Conservation (phyloP, 176 grass and related monocot species). For the Eragrostis nindensis region DNA sequence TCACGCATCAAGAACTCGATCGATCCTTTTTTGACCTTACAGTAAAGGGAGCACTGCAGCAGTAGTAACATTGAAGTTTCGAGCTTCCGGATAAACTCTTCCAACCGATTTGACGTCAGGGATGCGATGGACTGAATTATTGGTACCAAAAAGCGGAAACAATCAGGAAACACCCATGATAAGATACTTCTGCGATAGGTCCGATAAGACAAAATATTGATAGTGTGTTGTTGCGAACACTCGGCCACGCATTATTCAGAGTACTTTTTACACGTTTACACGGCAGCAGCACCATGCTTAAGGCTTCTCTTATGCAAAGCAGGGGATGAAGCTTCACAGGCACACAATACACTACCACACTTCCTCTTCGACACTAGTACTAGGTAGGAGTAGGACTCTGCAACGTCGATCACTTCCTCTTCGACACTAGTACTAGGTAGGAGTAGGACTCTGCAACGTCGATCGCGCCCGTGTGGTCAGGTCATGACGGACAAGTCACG, state of each 20-base stretch:
- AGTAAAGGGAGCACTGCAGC: background rate
- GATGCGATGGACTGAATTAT: constrained; percentile 5
- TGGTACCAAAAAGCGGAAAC: background rate
- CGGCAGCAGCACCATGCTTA: constrained; percentile 9
- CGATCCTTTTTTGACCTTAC: constrained; percentile 17
- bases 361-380: background rate
- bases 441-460: too few species aligned
- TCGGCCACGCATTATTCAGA: constrained; percentile 22
- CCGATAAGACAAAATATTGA: background rate
- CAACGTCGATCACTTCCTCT: too few species aligned
- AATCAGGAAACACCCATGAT: background rate
- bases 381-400: background rate
- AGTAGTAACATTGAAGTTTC: background rate
- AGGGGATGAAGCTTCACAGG: background rate
- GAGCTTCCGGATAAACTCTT: background rate
- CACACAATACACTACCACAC: background rate
- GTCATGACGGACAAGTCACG: background rate
- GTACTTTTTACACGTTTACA: constrained; percentile 30
- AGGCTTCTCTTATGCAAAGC: background rate
- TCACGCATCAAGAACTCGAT: background rate
- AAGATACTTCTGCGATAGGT: background rate
- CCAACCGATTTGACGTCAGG: background rate
- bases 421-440: too few species aligned
- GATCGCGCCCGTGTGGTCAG: background rate
- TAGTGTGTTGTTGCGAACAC: too few species aligned